A percentile compares a stretch with the other conserved stretches of the same genome.
These are phyloP conservation scores for Cylindrodendrum hubeiense DNA, from an alignment of 2,329 filamentous ascomycete genomes.

Conservation along the genomic window DNA sequence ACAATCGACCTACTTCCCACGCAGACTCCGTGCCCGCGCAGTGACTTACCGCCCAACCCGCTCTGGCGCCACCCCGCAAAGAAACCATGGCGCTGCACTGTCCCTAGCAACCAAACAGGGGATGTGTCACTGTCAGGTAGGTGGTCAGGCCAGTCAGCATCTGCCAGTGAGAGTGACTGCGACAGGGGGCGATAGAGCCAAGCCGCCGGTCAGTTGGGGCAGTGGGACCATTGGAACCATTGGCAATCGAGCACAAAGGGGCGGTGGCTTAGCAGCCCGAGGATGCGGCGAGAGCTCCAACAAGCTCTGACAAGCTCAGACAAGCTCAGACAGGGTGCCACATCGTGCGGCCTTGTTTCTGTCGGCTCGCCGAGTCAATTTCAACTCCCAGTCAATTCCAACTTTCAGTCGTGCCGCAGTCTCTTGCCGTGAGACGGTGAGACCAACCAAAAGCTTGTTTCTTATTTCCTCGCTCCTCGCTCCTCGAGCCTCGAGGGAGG, in stretches of 20 bases:
- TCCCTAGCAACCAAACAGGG: not conserved
- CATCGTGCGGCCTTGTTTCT: conserved; percentile 16
- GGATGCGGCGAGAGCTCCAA: not conserved
- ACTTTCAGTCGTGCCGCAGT: not conserved
- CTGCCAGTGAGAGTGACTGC: not conserved
- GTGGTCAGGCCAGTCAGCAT: not conserved
- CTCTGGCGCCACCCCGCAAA: not conserved
- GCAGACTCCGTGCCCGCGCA: no score
- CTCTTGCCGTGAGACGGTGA: not conserved
- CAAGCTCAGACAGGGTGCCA: conserved; percentile 15
- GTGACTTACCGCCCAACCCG: not conserved
- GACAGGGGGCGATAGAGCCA: not conserved
- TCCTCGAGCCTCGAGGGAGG: not conserved
- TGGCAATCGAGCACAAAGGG: not conserved
- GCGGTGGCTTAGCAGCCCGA: conserved; percentile 13
- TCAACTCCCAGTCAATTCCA: not conserved
- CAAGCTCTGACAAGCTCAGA: not conserved
- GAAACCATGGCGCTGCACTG: no score
- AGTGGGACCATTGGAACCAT: not conserved
- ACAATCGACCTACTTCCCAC: not conserved
- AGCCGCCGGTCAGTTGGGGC: not conserved
- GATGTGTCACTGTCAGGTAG: conserved; percentile 7
- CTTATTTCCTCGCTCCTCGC: not conserved
- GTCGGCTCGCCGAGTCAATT: conserved; percentile 6
- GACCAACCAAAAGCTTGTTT: conserved; percentile 4